Evolutionary conservation across 129 eudicot species (phyloP), one percentile per base, ranked within the genome.

Genomic region (Solidago caesia): DNA sequence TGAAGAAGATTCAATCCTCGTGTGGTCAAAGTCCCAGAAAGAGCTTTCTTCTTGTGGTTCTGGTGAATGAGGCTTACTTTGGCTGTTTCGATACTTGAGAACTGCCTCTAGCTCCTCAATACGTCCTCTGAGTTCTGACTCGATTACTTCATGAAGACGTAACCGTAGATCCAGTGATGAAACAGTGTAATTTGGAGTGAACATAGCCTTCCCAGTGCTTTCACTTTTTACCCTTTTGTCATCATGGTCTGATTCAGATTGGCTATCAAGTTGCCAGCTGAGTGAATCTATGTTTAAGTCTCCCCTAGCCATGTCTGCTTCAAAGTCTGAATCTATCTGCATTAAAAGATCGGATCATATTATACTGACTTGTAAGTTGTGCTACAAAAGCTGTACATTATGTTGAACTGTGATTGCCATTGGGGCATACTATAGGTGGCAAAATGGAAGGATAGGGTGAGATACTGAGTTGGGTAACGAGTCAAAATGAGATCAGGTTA

Each of bases 141-240:
- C 92, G 26, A 87, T 85, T 68, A 87, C 55, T 75, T 89, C 85
- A n/a, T 89, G 92, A n/a, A 89, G 86, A 39, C 90, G 85, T 71
- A 85, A 27, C 44, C 80, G 79, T 56, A 89, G 83, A 59, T 87
- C 88, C 66, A 83, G 68, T 8, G 96, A 79, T 44, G 88, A 89
- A 83, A 89, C 92, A 4, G 85, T 72, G 39, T 87, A 87, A 63
- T 87, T 80, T 62, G 85, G 80, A 73, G 81, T 79, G 75, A 64
- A 64, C 52, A 44, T 6, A 14, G 44, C 82, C 61, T 64, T 58
- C 39, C 64, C 33, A 9, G 74, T 11, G 57, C 66, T 82, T 48
- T 75, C 81, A 53, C 82, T 83, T 59, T 83, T 66, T 67, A 46
- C 77, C 56, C 67, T 72, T 45, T 81, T 56, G 75, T 71, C 77